Percentiles rank a stretch among this genome's conserved stretches.
Evolutionary conservation across 2,329 filamentous ascomycete species (phyloP).

Genomic region (Penicillium sp.): DNA sequence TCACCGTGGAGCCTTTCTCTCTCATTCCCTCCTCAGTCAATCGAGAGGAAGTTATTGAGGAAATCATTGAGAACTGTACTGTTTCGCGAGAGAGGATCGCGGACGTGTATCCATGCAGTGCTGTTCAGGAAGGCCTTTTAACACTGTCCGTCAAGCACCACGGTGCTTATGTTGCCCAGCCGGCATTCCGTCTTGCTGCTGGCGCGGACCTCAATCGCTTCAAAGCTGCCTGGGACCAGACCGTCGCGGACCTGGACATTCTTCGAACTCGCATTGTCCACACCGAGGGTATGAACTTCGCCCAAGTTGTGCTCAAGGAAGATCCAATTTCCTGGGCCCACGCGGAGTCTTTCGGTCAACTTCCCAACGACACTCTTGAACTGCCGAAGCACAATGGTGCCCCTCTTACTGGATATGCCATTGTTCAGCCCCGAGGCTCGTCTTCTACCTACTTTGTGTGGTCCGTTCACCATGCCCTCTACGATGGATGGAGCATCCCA

Average conservation of each 20-base stretch:
- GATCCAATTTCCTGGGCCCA: constrained; percentile 36
- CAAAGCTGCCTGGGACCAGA: constrained; percentile 48
- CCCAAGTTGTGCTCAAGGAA: constrained; percentile 43
- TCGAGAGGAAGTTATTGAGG: constrained; percentile 24
- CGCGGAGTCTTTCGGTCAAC: constrained; percentile 26
- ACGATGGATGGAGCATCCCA: constrained; percentile 50
- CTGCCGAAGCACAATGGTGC: constrained; percentile 37
- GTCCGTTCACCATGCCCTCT: constrained; percentile 53
- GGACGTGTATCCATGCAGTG: constrained; percentile 46
- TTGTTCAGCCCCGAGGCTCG: constrained; percentile 29
- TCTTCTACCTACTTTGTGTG: constrained; percentile 45
- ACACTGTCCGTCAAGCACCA: constrained; percentile 49
- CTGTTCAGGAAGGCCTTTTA: constrained; percentile 47
- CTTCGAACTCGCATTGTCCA: constrained; percentile 50
- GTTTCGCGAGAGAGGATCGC: constrained; percentile 30
- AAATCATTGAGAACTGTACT: constrained; percentile 32
- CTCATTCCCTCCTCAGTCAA: constrained; percentile 25
- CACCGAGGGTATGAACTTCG: constrained; percentile 35
- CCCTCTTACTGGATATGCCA: constrained; percentile 34
- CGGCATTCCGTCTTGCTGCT: constrained; percentile 41
- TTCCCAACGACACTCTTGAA: constrained; percentile 25
- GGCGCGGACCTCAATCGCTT: constrained; percentile 43
- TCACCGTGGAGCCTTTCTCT: constrained; percentile 26
- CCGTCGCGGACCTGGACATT: constrained; percentile 47
- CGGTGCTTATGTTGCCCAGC: constrained; percentile 51